Evolutionary conservation across 1,139 yeast genomes (phyloP).

Genomic region (Magnusiomyces sp.): DNA sequence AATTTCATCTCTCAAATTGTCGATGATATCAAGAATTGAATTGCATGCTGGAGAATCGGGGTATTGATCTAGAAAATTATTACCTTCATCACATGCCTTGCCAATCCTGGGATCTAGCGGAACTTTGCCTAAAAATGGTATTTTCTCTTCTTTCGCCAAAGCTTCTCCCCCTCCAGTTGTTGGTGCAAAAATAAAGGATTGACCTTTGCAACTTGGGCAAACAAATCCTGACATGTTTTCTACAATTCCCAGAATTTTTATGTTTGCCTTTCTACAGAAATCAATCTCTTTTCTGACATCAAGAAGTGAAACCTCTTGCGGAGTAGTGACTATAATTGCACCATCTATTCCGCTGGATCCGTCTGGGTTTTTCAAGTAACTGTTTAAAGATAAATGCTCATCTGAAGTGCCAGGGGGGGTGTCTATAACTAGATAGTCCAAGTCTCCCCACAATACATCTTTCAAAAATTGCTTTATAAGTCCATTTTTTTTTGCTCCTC

Average conservation of each 20-base stretch:
- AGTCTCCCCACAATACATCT: conserved; percentile 93
- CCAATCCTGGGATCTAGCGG: conserved; percentile 97
- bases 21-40: conserved; percentile 80
- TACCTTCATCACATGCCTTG: conserved; percentile 80
- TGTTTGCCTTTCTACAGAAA: conserved; percentile 85
- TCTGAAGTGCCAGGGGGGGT: conserved; percentile 99
- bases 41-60: conserved; percentile 92
- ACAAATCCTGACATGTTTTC: conserved; percentile 99
- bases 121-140: conserved; percentile 80
- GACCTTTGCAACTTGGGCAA: conserved; percentile 88
- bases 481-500: conserved; percentile 92
- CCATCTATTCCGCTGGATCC: conserved; percentile 86
- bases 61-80: conserved; percentile 62
- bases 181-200: conserved; percentile 83
- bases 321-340: conserved; percentile 90
- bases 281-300: conserved; percentile 96
- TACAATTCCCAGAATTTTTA: conserved; percentile 77
- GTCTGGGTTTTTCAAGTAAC: conserved; percentile 49
- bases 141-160: conserved; percentile 65
- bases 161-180: conserved; percentile 95
- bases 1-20: conserved; percentile 29
- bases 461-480: conserved; percentile 87
- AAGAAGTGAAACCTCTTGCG: conserved; percentile 91
- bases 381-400: conserved; percentile 86
- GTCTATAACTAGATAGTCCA: conserved; percentile 85